A percentile compares a stretch with the other conserved stretches of the same genome.
phyloP scores from a whole-genome alignment of 2,329 filamentous ascomycete species.

The Graphilbum ipis-grandicollis region DNA sequence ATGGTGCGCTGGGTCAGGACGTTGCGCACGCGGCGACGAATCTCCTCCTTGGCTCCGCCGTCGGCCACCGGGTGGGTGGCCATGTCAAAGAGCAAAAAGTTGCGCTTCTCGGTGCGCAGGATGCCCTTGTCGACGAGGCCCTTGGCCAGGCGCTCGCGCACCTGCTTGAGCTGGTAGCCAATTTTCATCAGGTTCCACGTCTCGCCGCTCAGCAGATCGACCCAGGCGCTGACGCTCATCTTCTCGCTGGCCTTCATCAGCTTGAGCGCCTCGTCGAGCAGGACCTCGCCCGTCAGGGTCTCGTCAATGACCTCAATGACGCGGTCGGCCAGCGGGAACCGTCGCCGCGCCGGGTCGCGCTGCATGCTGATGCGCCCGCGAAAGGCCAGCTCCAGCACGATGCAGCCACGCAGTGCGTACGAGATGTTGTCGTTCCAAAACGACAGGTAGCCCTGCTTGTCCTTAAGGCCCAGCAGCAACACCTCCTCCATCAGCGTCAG shows the following conservation, averaged over 20 bases:
- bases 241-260: slow-evolving; percentile 99
- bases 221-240: slow-evolving; percentile 99
- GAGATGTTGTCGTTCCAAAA: slow-evolving; percentile 99
- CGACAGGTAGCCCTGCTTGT: slow-evolving; percentile 98
- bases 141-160: slow-evolving; percentile 91
- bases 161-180: slow-evolving; percentile 97
- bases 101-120: slow-evolving; percentile 94
- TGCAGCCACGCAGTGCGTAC: slow-evolving; percentile 91
- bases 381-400: slow-evolving; percentile 94
- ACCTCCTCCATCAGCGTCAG: slow-evolving; percentile 98
- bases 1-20: slow-evolving; percentile 88
- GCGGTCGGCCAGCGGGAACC: slow-evolving; percentile 83
- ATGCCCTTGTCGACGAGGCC: slow-evolving; percentile 98
- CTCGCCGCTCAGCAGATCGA: slow-evolving; percentile 97
- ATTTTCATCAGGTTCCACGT: slow-evolving; percentile 99
- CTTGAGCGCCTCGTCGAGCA: slow-evolving; percentile 94
- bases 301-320: slow-evolving; percentile 96
- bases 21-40: slow-evolving; percentile 79
- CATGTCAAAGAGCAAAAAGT: slow-evolving; percentile 99
- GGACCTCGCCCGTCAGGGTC: slow-evolving; percentile 86
- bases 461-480: slow-evolving; percentile 83
- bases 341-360: slow-evolving; percentile 79
- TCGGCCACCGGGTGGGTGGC: slow-evolving; percentile 95
- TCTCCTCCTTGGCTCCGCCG: slow-evolving; percentile 92
- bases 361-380: slow-evolving; percentile 96